A percentile compares a stretch with the other conserved stretches of the same genome.
phyloP scores from a whole-genome alignment of 257 asterid species.

The Primulina eburnea region DNA sequence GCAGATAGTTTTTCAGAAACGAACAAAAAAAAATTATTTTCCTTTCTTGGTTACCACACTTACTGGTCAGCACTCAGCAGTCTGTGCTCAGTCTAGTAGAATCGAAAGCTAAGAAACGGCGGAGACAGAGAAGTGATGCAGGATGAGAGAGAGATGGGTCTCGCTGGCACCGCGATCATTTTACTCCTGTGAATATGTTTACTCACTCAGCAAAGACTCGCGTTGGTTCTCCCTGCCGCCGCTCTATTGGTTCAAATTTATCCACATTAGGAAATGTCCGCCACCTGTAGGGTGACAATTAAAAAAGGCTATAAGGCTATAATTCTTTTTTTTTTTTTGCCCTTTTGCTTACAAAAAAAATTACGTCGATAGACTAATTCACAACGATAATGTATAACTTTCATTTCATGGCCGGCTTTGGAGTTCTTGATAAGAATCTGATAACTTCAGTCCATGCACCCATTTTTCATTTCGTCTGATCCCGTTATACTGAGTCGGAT shows the following conservation, averaged over 20 bases:
- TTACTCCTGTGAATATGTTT: background rate
- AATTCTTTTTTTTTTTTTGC: too few relatives aligned
- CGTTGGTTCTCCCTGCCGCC: background rate
- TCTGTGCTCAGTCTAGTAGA: conserved; percentile 31
- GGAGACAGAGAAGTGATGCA: conserved; percentile 31
- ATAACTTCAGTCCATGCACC: too few relatives aligned
- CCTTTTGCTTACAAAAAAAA: too few relatives aligned
- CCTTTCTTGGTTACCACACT: conserved; percentile 3
- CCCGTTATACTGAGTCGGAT: too few relatives aligned
- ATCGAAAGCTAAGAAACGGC: conserved; percentile 32
- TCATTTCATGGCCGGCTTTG: too few relatives aligned
- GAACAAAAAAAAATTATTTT: background rate
- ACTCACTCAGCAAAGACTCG: background rate
- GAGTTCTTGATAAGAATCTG: too few relatives aligned
- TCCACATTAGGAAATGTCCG: background rate
- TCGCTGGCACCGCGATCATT: conserved; percentile 43
- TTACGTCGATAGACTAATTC: too few relatives aligned
- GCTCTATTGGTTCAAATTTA: conserved; percentile 26
- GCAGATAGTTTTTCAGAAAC: background rate
- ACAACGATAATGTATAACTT: too few relatives aligned
- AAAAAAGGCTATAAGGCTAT: too few relatives aligned
- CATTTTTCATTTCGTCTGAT: too few relatives aligned
- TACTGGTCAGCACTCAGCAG: conserved; percentile 43
- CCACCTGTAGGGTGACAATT: background rate
- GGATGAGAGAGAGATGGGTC: conserved; percentile 42